Base-by-base conservation (phyloP, 2,329 filamentous ascomycete species). In the Fusarium sp. region DNA sequence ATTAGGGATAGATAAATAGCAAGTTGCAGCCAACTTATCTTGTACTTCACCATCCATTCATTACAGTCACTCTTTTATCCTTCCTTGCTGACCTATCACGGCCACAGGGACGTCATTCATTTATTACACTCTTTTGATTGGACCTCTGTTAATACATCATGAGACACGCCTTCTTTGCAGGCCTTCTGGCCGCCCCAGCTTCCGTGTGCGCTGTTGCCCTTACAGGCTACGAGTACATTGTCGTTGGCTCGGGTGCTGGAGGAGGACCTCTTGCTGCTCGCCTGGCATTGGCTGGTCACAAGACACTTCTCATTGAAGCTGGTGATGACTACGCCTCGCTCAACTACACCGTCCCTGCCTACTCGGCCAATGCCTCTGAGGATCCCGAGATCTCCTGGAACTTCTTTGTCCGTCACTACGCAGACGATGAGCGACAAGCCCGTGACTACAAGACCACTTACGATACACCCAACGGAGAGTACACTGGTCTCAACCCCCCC, bases 331-430 rank as follows among this genome's bases (percentile, higher is more conserved):
- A 90, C 72, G 86, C 84, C 42, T 77, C 78, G 27, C 78, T 82
- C 65, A 85, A 88, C 74, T 85, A 88, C 69, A 84, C 86, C 14
- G 84, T 90, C 9, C 88, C 89, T 11, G 85, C 87, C 4, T 84
- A 88, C 74, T 84, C 86, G 27, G 84, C 84, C 52, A 82, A 84
- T 25, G 84, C 86, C 4, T 88, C 87, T 15, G 87, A 91, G 74
- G 86, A 90, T 66, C 82, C 83, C 29, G 83, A 84, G 22, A 83
- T 90, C 72, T 81, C 84, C 49, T 92, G 90, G 90, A 87, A 90
- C 78, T 91, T 88, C 80, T 92, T 87, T 70, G 87, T 90, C n/a
- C 84, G 85, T 49, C 89, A 91, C 78, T 91, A 90, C 75, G 81
- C 83, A 13, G 84, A 91, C 67, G 80, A 87, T 47, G 78, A 80